Evolutionary conservation across 169 alveolate genomes (phyloP).

Genomic region (Cryptosporidium felis): DNA sequence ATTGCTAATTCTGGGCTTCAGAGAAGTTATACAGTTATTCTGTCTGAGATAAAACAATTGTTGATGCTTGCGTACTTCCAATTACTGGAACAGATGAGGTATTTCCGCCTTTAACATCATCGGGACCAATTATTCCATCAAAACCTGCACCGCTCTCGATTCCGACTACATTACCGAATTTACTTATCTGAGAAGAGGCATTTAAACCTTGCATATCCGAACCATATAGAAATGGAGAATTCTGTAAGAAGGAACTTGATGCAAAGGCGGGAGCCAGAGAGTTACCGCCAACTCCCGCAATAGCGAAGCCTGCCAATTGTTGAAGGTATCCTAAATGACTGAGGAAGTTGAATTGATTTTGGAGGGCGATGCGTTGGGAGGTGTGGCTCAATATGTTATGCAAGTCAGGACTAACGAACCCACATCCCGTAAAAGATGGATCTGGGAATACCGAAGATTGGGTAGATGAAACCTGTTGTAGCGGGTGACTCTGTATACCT

Average conservation of each 20-base stretch:
- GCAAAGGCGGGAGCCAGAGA: neutral
- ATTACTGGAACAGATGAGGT: no score
- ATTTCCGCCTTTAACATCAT: no score
- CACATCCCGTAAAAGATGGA: neutral
- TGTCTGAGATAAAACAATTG: no score
- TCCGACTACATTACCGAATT: no score
- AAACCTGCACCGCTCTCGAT: no score
- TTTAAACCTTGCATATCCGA: neutral
- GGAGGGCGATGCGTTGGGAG: constrained; percentile 15
- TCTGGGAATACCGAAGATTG: constrained; percentile 1
- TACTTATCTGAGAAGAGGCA: neutral
- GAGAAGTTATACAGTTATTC: no score
- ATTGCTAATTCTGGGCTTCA: no score
- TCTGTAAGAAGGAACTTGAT: neutral
- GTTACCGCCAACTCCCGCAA: constrained; percentile 8
- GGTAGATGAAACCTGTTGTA: neutral
- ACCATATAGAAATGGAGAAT: neutral
- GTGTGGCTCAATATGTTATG: neutral
- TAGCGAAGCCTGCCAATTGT: constrained; percentile 11
- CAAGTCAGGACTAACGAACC: neutral
- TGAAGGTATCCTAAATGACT: neutral
- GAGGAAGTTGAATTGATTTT: neutral
- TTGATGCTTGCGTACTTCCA: no score
- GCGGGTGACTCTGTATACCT: neutral
- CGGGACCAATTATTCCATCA: no score